These are phyloP conservation scores for Sordariomycetes sp. DNA, from an alignment of 2,329 filamentous ascomycete species.

Conservation along the genomic window DNA sequence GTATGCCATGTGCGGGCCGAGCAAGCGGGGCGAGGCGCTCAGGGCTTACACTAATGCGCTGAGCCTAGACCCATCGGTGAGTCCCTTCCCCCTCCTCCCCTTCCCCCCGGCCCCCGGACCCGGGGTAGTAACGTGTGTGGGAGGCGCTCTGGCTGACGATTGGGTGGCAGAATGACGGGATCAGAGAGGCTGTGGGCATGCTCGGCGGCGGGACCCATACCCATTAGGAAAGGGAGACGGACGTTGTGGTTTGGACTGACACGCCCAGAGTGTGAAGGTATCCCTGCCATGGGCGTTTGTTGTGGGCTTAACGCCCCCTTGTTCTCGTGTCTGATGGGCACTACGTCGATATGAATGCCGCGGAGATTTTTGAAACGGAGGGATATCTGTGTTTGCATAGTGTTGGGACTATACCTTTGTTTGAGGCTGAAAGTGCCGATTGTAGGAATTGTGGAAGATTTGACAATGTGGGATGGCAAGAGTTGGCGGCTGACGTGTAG, in stretches of 20 bases:
- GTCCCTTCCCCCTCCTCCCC: too few relatives aligned
- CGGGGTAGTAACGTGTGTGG: not conserved
- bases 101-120: too few relatives aligned
- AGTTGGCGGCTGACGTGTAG: not conserved
- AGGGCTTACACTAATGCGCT: slow-evolving; percentile 3
- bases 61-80: slow-evolving; percentile 4
- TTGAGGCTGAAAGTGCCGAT: not conserved
- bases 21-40: slow-evolving; percentile 3
- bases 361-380: not conserved
- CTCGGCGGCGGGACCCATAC: not conserved
- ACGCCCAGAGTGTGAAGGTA: not conserved
- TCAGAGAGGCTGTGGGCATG: slow-evolving; percentile 3
- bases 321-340: not conserved
- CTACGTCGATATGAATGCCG: not conserved
- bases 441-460: not conserved
- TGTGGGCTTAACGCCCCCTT: not conserved
- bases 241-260: not conserved
- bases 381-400: not conserved
- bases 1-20: slow-evolving; percentile 4
- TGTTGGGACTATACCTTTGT: not conserved
- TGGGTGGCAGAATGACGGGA: slow-evolving; percentile 1
- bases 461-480: not conserved
- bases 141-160: not conserved
- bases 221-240: not conserved
- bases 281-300: not conserved